phyloP scores from a whole-genome alignment of 306 rosid species.

The Lotus japonicus region DNA sequence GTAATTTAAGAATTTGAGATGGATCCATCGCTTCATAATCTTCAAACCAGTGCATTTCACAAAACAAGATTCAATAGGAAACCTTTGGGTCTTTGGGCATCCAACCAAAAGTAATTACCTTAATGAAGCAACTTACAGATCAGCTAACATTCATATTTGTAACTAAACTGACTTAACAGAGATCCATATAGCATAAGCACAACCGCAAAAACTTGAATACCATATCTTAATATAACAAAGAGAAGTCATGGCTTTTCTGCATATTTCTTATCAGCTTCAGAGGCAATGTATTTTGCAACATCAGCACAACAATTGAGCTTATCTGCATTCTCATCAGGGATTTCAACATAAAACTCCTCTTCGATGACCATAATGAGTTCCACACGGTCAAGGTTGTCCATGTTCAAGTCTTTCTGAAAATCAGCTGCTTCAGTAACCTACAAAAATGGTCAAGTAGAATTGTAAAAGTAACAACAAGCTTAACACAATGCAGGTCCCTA shows the following conservation, averaged over 20 bases:
- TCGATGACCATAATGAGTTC: conserved; percentile 82
- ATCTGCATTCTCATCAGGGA: conserved; percentile 74
- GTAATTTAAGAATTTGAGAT: background rate
- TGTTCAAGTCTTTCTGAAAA: conserved; percentile 71
- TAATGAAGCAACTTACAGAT: conserved; percentile 2
- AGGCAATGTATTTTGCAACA: conserved; percentile 54
- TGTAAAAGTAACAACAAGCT: background rate
- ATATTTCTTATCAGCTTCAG: conserved; percentile 35
- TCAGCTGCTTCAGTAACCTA: conserved; percentile 75
- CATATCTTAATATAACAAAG: background rate
- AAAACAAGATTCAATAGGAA: background rate
- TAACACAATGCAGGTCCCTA: background rate
- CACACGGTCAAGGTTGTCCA: conserved; percentile 77
- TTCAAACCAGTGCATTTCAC: background rate
- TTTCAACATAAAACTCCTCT: conserved; percentile 74
- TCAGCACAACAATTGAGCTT: conserved; percentile 68
- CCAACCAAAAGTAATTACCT: background rate
- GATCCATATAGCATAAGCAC: background rate
- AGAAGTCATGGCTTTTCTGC: conserved; percentile 27
- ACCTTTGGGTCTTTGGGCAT: background rate
- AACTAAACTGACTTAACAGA: background rate
- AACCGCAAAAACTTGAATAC: background rate
- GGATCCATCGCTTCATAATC: background rate
- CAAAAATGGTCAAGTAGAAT: conserved; percentile 6
- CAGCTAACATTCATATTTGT: background rate